Evolutionary conservation across 495 filamentous ascomycete species (phyloP), one percentile per base, ranked within the genome.

Genomic region (Gamarada debralockiae): DNA sequence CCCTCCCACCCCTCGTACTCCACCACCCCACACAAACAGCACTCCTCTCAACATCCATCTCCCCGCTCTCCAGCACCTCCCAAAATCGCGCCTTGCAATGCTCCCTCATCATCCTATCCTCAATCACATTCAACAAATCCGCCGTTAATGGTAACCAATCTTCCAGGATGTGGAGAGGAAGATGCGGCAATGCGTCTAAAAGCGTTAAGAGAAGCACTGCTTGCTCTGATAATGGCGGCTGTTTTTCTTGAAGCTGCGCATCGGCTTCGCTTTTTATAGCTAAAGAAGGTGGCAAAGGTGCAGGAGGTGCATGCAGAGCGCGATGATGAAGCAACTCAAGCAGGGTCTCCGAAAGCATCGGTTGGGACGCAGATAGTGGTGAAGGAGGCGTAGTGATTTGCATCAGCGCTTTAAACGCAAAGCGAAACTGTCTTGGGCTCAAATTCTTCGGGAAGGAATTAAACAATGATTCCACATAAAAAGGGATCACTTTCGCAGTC

Each of bases 1-100:
- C 83, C 37, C 85, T 71, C 0, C 87, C 87, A 14, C 86, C 86
- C 38, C 69, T 66, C 1, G 82, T 85, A 48, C 71, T 78, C 93
- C 93, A 98, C 93, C 93, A 98, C 12, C 82, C 80, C 23, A 95
- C 85, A 52, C 84, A 92, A 40, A 88, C 73, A 43, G 86, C 83
- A 9, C 88, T 83, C 22, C 90, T 75, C 60, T 95, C 88, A 42
- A 95, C 81, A 70, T 97, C 92, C 85, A 97, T 92, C 70, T 97
- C 92, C 7, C 92, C 91, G 54, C 77, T 80, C 21, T 83, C 84
- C 37, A 97, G 55, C 1, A 89, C 77, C 44, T 96, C 82, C 90
- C 92, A 96, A 66, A 96, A 89, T 42, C 91, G 75, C 57, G 81
- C 76, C 57, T 82, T 81, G 46, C 84, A 87, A n/a, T 70, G 63